Percentiles rank a stretch among this genome's conserved stretches.
Conservation (phyloP, 75 land plant species). For the Pseudotsuga menziesii region DNA sequence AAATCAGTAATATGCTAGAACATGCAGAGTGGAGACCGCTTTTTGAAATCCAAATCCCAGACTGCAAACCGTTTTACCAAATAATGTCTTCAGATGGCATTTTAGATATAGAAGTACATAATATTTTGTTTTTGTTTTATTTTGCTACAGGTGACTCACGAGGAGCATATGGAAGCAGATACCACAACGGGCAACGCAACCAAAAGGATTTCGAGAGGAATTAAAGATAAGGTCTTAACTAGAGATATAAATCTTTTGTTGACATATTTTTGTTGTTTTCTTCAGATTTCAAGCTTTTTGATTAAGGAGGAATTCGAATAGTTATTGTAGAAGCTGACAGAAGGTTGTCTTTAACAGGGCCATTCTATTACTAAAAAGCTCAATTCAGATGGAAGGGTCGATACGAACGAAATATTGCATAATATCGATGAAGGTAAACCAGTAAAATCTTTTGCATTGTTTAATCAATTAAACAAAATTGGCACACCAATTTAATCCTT, state of each 20-base stretch:
- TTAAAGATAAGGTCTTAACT: constrained; percentile 59
- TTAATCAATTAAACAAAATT: not conserved
- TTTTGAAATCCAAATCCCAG: too few relatives aligned
- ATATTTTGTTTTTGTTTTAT: too few relatives aligned
- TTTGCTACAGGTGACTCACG: constrained; percentile 46
- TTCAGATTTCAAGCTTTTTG: too few relatives aligned
- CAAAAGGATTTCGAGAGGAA: constrained; percentile 64
- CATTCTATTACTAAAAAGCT: constrained; percentile 68
- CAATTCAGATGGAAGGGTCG: constrained; percentile 68
- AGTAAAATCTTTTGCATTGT: not conserved
- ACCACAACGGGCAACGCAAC: constrained; percentile 59
- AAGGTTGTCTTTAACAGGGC: constrained; percentile 43
- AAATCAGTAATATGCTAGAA: constrained; percentile 24
- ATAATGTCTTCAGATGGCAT: too few relatives aligned
- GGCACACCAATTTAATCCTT: not conserved
- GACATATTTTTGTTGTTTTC: not conserved
- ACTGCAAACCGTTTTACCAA: too few relatives aligned
- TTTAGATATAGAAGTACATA: too few relatives aligned
- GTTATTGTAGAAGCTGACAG: not conserved
- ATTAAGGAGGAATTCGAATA: not conserved
- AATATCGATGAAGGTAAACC: constrained; percentile 73
- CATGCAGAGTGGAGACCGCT: constrained; percentile 25
- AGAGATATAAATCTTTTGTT: not conserved
- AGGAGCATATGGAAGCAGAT: constrained; percentile 86
- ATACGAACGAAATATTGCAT: constrained; percentile 70